Evolutionary conservation across 768 basidiomycete genomes (phyloP).

Genomic region (Boletus rubroflammeus): DNA sequence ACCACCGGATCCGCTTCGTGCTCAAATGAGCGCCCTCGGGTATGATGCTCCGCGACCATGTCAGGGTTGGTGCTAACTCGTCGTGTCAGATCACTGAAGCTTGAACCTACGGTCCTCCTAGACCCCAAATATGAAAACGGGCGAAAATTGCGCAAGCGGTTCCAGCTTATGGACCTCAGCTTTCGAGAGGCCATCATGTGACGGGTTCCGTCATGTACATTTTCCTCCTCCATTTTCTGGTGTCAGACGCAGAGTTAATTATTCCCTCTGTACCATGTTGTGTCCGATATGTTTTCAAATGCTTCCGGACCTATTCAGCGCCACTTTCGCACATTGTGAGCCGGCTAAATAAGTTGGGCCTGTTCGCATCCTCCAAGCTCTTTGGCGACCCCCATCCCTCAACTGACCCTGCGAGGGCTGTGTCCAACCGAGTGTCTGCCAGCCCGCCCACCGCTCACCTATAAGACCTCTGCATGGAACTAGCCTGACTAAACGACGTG

Average conservation of each 20-base stretch:
- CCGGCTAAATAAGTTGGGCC: constrained; percentile 18
- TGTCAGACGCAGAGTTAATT: not conserved
- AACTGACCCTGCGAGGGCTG: constrained; percentile 7
- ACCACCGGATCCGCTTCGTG: constrained; percentile 19
- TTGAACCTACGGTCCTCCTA: constrained; percentile 27
- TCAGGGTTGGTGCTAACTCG: constrained; percentile 1
- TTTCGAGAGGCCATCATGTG: constrained; percentile 22
- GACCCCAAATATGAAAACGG: constrained; percentile 7
- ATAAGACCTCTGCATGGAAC: constrained; percentile 27
- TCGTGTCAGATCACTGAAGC: constrained; percentile 20
- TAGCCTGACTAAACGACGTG: constrained; percentile 16
- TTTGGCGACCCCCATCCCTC: constrained; percentile 14
- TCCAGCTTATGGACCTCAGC: constrained; percentile 11
- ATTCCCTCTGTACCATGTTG: not conserved
- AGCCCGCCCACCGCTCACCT: not conserved
- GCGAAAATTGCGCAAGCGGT: constrained; percentile 3
- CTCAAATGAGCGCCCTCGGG: constrained; percentile 22
- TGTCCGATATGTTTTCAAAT: constrained; percentile 9
- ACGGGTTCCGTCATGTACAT: constrained; percentile 1
- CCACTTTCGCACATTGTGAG: constrained; percentile 27
- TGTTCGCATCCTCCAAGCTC: constrained; percentile 8
- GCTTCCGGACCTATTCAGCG: not conserved
- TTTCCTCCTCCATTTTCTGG: not conserved
- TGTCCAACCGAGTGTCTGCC: constrained; percentile 1
- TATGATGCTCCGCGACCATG: constrained; percentile 1